A percentile compares a stretch with the other conserved stretches of the same genome.
Evolutionary conservation across 2,329 filamentous ascomycete species (phyloP).

Genomic region (Cladosporium sphaerospermum): DNA sequence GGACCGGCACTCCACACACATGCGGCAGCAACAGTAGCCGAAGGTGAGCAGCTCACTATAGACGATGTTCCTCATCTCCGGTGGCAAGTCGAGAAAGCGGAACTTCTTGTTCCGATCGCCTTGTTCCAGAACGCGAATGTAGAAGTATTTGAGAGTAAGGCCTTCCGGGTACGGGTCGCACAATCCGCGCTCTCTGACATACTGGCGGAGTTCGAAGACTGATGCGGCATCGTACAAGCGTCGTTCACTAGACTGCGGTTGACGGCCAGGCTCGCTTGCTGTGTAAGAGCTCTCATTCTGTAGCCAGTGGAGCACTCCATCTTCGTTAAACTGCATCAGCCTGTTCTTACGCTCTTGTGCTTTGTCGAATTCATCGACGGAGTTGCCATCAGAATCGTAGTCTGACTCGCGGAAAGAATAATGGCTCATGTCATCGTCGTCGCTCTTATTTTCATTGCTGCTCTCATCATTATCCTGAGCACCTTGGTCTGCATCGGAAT

Average conservation of each 20-base stretch:
- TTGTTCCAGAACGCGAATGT: slow-evolving; percentile 13
- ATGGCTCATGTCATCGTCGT: neutral
- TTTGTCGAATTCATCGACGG: neutral
- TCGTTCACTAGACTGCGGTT: neutral
- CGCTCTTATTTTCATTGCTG: neutral
- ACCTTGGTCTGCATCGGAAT: too few species aligned
- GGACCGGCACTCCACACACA: neutral
- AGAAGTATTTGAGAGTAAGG: slow-evolving; percentile 17
- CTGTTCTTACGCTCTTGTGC: slow-evolving; percentile 1
- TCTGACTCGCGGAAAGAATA: neutral
- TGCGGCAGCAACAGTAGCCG: neutral
- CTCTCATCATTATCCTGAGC: too few species aligned
- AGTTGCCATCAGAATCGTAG: neutral
- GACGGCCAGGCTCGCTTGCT: neutral
- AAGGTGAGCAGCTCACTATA: slow-evolving; percentile 17
- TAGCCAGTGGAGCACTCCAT: neutral
- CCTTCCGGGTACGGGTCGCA: slow-evolving; percentile 16
- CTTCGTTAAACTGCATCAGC: slow-evolving; percentile 3
- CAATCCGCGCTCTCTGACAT: slow-evolving; percentile 15
- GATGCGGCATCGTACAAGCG: slow-evolving; percentile 11
- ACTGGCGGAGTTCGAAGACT: slow-evolving; percentile 13
- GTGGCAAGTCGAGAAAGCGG: slow-evolving; percentile 20
- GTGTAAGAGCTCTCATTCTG: slow-evolving; percentile 11
- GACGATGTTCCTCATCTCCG: slow-evolving; percentile 20
- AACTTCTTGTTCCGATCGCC: slow-evolving; percentile 15